Conservation (phyloP, 2,329 filamentous ascomycete genomes). For the Leptographium procerum region DNA sequence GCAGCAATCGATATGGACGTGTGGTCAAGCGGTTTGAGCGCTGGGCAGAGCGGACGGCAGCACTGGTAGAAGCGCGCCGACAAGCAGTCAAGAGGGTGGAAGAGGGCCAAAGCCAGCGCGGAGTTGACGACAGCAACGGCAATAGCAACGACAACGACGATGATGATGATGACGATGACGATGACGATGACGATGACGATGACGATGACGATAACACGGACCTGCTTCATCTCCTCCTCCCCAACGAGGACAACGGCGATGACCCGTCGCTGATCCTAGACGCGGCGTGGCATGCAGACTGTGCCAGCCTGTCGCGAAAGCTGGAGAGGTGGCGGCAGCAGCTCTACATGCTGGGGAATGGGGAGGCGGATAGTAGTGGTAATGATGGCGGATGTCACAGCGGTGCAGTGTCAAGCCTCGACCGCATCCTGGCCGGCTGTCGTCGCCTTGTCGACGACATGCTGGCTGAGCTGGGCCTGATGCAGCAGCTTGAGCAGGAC, state of each 20-base stretch:
- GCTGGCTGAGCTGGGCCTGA: conserved; percentile 49
- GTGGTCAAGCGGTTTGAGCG: conserved; percentile 46
- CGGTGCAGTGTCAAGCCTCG: conserved; percentile 26
- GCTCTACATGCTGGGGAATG: conserved; percentile 3
- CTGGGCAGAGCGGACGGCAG: conserved; percentile 40
- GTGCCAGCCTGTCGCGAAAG: conserved; percentile 36
- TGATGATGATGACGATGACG: conserved; percentile 13
- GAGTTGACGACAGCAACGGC: conserved; percentile 14
- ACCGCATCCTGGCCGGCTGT: conserved; percentile 35
- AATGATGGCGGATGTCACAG: not conserved
- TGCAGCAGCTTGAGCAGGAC: conserved; percentile 50
- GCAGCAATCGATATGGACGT: conserved; percentile 33
- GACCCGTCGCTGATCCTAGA: conserved; percentile 33
- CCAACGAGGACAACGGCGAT: not conserved
- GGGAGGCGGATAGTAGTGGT: not conserved
- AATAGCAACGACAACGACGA: not conserved
- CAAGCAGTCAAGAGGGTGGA: not conserved
- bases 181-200: conserved; percentile 14
- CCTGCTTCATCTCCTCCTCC: not conserved
- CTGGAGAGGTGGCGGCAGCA: conserved; percentile 28
- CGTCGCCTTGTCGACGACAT: conserved; percentile 42
- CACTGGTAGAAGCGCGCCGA: conserved; percentile 32
- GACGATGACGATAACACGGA: conserved; percentile 15
- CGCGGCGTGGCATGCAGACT: conserved; percentile 47
- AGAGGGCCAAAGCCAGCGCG: conserved; percentile 1